Base-by-base conservation (phyloP, 768 basidiomycete genomes). In the Suillus plorans region DNA sequence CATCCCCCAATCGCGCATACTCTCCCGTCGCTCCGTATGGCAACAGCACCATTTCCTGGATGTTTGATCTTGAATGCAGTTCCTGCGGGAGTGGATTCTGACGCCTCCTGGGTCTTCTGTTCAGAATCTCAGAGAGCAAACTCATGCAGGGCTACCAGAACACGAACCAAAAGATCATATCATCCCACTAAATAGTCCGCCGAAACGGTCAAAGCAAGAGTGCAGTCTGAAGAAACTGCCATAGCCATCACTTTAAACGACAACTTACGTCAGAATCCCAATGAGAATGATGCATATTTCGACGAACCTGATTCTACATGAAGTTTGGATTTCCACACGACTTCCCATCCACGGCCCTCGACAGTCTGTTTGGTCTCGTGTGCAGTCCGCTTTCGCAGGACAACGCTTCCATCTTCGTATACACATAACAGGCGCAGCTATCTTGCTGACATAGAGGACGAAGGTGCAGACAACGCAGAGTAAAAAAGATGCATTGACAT, bases 1-100 rank as follows among this genome's bases (percentile, higher is more conserved):
- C 97, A 98, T 0, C 95, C 94, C 3, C 91, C 96, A 2, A 95
- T 80, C 0, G 95, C 95, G 69, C 95, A 90, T 0, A 98, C 85
- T 25, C 84, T 84, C 0, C 89, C 93, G 68, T 92, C 89, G 42
- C 86, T 82, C 6, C 88, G 86, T 14, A 97, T 86, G 4, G 89
- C 84, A n/a, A 98, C 75, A 8, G 86, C 84, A 0, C 84, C 84
- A 71, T 95, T 95, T 4, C 95, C 95, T 0, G 92, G 86, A 67
- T 92, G 82, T 70, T 89, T 94, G 25, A 88, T 94, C 53, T 86
- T 85, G 76, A 18, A 81, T 70, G 28, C 71, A 73, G 52, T 81
- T 69, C 60, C 73, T 1, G 65, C 59, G n/a, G 68, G 76, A 2
- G 73, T 69, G 2, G 60, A 65, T 62, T 69, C 73, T 0, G 50